Conservation (phyloP, 78 protist genomes). For the Dictyostelium brefeldianum region DNA sequence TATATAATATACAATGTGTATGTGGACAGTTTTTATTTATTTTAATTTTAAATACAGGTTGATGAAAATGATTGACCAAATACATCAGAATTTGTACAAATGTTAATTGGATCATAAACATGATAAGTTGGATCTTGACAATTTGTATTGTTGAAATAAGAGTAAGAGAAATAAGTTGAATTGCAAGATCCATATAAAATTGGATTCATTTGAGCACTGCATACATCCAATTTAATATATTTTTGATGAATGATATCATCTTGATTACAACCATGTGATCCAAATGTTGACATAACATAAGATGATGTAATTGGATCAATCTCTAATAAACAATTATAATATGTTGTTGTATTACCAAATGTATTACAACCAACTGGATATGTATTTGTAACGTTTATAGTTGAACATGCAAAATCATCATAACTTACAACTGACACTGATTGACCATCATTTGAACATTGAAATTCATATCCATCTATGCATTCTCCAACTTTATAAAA, state of each 20-base stretch:
- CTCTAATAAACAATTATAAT: slow-evolving; percentile 5
- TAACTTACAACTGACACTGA: background rate
- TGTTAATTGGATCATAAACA: background rate
- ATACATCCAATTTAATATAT: background rate
- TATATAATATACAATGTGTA: too few species aligned
- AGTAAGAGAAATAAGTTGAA: background rate
- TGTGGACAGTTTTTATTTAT: too few species aligned
- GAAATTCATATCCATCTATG: background rate
- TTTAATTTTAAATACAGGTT: background rate
- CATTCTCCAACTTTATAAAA: slow-evolving; percentile 1
- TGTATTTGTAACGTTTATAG: background rate
- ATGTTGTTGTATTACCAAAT: background rate
- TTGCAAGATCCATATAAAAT: slow-evolving; percentile 10
- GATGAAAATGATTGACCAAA: background rate
- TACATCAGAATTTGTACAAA: background rate
- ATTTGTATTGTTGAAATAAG: background rate
- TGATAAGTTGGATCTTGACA: background rate
- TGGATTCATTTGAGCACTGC: background rate
- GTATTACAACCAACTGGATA: background rate
- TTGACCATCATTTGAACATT: background rate
- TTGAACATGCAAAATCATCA: background rate
- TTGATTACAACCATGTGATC: background rate
- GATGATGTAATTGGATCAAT: background rate
- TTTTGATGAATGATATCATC: background rate
- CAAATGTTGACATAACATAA: background rate